These are phyloP conservation scores for Penicillium sp. DNA, from an alignment of 2,329 filamentous ascomycete species.

Conservation along the genomic window DNA sequence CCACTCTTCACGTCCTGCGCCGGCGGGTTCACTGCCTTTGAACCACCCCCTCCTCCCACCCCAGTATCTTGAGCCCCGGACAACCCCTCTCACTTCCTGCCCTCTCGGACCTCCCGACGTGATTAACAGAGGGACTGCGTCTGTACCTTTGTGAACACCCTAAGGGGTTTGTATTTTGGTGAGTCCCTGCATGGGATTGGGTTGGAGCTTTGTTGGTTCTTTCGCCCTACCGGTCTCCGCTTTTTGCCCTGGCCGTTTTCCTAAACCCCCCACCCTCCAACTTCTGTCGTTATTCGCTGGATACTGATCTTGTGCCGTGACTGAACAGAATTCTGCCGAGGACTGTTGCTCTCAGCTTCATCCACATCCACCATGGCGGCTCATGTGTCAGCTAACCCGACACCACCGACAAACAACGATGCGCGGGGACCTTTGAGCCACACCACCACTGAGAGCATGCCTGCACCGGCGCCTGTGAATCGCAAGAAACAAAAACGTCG, in stretches of 20 bases:
- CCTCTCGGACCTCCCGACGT: neutral
- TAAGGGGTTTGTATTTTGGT: slow-evolving; percentile 17
- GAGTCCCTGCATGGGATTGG: slow-evolving; percentile 20
- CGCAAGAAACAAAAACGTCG: slow-evolving; percentile 94
- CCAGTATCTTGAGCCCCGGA: slow-evolving; percentile 14
- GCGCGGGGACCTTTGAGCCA: slow-evolving; percentile 23
- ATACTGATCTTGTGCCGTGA: slow-evolving; percentile 1
- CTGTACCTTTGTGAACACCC: slow-evolving; percentile 6
- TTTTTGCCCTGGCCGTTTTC: slow-evolving; percentile 7
- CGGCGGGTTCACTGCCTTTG: slow-evolving; percentile 24
- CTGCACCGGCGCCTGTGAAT: slow-evolving; percentile 57
- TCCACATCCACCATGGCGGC: slow-evolving; percentile 30
- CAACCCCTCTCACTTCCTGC: slow-evolving; percentile 15
- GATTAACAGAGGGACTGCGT: slow-evolving; percentile 15
- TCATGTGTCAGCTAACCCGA: slow-evolving; percentile 25
- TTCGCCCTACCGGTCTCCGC: slow-evolving; percentile 25
- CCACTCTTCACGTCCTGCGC: slow-evolving; percentile 19
- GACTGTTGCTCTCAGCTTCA: slow-evolving; percentile 25
- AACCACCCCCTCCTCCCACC: slow-evolving; percentile 19
- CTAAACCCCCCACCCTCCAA: neutral
- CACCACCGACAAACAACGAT: slow-evolving; percentile 32
- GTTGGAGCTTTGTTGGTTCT: slow-evolving; percentile 28
- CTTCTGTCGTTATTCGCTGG: neutral
- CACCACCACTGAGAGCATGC: slow-evolving; percentile 10
- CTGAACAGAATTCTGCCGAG: slow-evolving; percentile 16